phyloP scores from a whole-genome alignment of 2,329 filamentous ascomycete species.

The Cladosporium sp. region DNA sequence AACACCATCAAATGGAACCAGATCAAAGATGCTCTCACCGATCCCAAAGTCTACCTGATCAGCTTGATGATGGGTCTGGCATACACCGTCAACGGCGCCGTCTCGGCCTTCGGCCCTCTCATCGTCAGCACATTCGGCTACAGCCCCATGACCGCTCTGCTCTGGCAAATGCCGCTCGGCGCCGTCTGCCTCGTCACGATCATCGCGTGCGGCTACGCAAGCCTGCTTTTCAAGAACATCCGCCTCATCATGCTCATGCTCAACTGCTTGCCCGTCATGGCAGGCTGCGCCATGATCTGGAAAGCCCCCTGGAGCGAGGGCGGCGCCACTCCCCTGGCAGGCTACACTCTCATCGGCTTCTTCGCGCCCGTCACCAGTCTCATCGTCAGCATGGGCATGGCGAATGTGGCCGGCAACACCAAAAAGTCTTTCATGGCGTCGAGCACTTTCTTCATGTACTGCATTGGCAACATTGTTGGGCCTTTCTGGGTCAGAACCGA shows the following conservation, averaged over 20 bases:
- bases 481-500: conserved; percentile 9
- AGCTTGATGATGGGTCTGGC: conserved; percentile 17
- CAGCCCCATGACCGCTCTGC: conserved; percentile 58
- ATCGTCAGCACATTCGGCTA: conserved; percentile 70
- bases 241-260: conserved; percentile 60
- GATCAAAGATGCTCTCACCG: conserved; percentile 49
- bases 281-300: conserved; percentile 71
- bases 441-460: conserved; percentile 54
- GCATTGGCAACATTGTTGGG: conserved; percentile 9
- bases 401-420: conserved; percentile 69
- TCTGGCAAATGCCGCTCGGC: conserved; percentile 71
- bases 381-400: conserved; percentile 54
- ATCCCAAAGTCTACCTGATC: conserved; percentile 41
- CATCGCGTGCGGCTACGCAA: conserved; percentile 42
- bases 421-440: conserved; percentile 75
- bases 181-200: conserved; percentile 48
- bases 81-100: conserved; percentile 68
- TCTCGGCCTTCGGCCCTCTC: conserved; percentile 65
- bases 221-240: conserved; percentile 61
- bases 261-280: conserved; percentile 69
- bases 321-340: conserved; percentile 61
- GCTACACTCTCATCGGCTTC: conserved; percentile 68
- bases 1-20: conserved; percentile 51
- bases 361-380: conserved; percentile 66
- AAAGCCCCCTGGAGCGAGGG: conserved; percentile 59